A percentile compares a stretch with the other conserved stretches of the same genome.
These are phyloP conservation scores for Lactifluus rugatus DNA, from an alignment of 768 basidiomycete genomes.

Conservation along the genomic window DNA sequence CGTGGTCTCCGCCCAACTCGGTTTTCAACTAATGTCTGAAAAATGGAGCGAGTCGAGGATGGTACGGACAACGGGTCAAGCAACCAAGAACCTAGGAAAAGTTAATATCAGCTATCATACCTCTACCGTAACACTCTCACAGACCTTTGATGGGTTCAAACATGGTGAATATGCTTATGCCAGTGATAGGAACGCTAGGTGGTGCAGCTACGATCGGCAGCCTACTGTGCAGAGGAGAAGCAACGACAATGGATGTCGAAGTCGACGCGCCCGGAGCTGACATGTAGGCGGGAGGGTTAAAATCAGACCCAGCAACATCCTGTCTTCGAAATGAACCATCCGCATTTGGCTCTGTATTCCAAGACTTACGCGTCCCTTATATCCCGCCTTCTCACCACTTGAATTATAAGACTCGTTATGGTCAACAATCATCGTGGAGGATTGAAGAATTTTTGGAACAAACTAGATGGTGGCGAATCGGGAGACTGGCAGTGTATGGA, in stretches of 20 bases:
- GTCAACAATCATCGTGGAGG: background rate
- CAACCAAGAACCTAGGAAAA: constrained; percentile 11
- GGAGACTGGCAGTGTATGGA: background rate
- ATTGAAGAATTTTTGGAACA: background rate
- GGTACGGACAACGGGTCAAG: constrained; percentile 8
- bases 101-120: background rate
- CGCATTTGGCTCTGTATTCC: too few relatives aligned
- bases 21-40: background rate
- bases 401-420: background rate
- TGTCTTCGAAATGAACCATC: background rate
- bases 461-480: background rate
- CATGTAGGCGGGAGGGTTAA: background rate
- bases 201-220: background rate
- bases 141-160: constrained; percentile 9
- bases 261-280: background rate
- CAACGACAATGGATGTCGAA: background rate
- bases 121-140: background rate
- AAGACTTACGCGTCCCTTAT: constrained; percentile 1
- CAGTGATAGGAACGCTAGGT: background rate
- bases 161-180: constrained; percentile 1
- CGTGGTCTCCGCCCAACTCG: constrained; percentile 5
- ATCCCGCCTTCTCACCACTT: background rate
- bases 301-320: background rate
- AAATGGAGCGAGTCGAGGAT: background rate
- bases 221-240: background rate